These are phyloP conservation scores for Pisolithus microcarpus DNA, from an alignment of 768 basidiomycete species.

Conservation along the genomic window DNA sequence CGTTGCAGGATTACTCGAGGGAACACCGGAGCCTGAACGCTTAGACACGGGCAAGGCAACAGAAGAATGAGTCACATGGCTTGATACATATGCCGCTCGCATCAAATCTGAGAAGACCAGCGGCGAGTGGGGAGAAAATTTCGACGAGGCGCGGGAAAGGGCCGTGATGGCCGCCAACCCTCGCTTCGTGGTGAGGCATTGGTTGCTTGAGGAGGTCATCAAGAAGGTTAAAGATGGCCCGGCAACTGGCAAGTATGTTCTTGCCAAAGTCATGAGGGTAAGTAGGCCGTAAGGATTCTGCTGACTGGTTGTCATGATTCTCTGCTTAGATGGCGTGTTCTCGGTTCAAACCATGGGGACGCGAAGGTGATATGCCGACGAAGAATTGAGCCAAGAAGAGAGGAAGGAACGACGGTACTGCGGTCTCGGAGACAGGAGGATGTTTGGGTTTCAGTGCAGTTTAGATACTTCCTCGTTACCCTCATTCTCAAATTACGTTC, in stretches of 20 bases:
- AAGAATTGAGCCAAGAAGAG: constrained; percentile 48
- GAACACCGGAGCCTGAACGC: constrained; percentile 40
- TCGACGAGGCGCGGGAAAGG: constrained; percentile 40
- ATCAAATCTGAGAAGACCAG: constrained; percentile 41
- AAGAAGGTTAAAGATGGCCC: constrained; percentile 60
- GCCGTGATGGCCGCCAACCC: constrained; percentile 68
- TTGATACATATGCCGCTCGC: constrained; percentile 52
- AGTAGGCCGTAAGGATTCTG: constrained; percentile 13
- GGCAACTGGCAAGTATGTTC: constrained; percentile 33
- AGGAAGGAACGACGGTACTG: constrained; percentile 71
- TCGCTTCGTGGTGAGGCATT: constrained; percentile 88
- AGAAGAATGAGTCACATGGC: constrained; percentile 55
- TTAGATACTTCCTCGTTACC: constrained; percentile 32
- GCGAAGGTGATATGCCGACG: constrained; percentile 50
- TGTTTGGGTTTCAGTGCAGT: constrained; percentile 91
- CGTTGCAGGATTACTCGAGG: constrained; percentile 37
- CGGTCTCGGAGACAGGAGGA: constrained; percentile 61
- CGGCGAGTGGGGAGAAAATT: constrained; percentile 38
- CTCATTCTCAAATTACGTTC: no score
- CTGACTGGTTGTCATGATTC: background rate
- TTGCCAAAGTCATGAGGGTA: constrained; percentile 74
- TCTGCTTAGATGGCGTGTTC: constrained; percentile 70
- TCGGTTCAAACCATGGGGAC: constrained; percentile 86
- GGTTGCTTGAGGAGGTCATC: constrained; percentile 94
- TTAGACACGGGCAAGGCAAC: constrained; percentile 41